Evolutionary conservation across 2,329 filamentous ascomycete species (phyloP).

Genomic region (Venturia pyrina): DNA sequence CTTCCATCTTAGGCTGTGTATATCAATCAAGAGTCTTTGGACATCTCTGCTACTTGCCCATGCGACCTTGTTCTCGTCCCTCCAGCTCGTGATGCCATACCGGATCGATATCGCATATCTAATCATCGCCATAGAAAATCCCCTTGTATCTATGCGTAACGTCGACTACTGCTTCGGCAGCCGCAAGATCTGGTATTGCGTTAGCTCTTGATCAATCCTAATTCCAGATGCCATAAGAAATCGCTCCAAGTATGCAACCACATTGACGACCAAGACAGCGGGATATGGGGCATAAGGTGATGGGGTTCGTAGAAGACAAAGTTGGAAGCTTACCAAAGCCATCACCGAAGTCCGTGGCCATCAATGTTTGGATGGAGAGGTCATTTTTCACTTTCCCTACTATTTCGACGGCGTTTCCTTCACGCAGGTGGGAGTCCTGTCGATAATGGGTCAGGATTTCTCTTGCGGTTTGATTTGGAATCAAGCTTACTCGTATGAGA

Average conservation of each 20-base stretch:
- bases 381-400: slow-evolving; percentile 73
- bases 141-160: slow-evolving; percentile 70
- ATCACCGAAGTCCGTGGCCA: slow-evolving; percentile 57
- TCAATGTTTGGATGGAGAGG: slow-evolving; percentile 60
- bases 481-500: slow-evolving; percentile 58
- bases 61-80: neutral
- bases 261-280: neutral
- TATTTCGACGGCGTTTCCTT: slow-evolving; percentile 62
- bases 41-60: neutral
- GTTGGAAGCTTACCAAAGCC: slow-evolving; percentile 50
- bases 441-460: neutral
- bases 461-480: slow-evolving; percentile 20
- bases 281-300: neutral
- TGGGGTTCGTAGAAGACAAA: neutral
- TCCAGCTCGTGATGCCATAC: neutral
- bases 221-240: neutral
- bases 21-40: neutral
- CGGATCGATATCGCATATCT: neutral
- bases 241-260: neutral
- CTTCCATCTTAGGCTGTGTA: neutral
- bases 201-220: neutral
- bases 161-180: slow-evolving; percentile 63
- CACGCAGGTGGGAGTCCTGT: slow-evolving; percentile 60
- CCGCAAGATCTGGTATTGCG: slow-evolving; percentile 1
- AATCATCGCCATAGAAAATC: slow-evolving; percentile 60